Conservation (phyloP, 2,329 filamentous ascomycete species). For the Hypoxylon sp. region DNA sequence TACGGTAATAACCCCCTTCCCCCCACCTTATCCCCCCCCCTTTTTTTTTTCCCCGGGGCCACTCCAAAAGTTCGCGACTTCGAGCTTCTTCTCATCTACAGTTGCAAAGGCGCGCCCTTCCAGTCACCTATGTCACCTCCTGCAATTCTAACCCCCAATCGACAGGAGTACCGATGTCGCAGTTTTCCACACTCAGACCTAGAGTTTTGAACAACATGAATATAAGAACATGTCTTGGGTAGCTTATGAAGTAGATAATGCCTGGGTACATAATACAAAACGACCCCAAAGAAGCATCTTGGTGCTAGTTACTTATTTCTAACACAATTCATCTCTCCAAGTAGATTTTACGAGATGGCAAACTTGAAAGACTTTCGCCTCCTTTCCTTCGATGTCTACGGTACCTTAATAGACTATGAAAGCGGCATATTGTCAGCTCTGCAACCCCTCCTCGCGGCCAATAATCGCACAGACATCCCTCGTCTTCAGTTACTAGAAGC, state of each 20-base stretch:
- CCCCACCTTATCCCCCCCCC: no score
- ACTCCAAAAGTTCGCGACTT: not conserved
- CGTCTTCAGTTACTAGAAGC: slow-evolving; percentile 19
- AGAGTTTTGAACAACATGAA: not conserved
- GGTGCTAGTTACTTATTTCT: not conserved
- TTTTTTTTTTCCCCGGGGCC: no score
- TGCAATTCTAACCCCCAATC: not conserved
- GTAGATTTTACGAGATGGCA: slow-evolving; percentile 13
- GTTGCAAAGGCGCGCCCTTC: slow-evolving; percentile 33
- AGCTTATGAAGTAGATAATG: not conserved
- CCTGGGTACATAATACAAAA: no score
- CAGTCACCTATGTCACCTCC: slow-evolving; percentile 13
- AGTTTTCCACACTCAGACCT: not conserved
- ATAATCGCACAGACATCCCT: slow-evolving; percentile 55
- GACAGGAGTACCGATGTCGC: not conserved
- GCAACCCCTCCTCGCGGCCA: slow-evolving; percentile 61
- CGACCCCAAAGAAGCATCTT: not conserved
- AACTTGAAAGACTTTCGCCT: slow-evolving; percentile 38
- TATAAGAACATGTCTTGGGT: not conserved
- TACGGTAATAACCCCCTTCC: no score
- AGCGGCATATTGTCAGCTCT: slow-evolving; percentile 72
- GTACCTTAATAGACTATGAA: slow-evolving; percentile 85
- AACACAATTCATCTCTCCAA: not conserved
- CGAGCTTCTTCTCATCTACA: not conserved
- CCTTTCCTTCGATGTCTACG: slow-evolving; percentile 83